These are phyloP conservation scores for Discostella stelligera DNA, from an alignment of 352 stramenopile species.

Conservation along the genomic window DNA sequence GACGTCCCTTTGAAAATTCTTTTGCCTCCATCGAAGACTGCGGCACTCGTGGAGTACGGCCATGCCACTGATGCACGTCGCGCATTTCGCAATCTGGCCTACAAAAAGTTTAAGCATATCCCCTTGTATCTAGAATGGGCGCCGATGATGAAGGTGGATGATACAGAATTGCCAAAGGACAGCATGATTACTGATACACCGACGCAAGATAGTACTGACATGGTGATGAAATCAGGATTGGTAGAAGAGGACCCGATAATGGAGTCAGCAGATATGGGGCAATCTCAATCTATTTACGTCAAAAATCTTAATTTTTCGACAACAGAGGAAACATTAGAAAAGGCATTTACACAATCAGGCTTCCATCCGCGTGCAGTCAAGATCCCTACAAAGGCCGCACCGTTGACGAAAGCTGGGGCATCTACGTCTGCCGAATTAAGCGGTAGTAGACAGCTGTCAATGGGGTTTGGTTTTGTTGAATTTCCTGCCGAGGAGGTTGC, in stretches of 20 bases:
- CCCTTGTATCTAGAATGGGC: conserved; percentile 99
- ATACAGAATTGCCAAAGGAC: conserved; percentile 22
- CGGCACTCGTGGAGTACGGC: conserved; percentile 95
- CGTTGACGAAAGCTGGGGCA: conserved; percentile 45
- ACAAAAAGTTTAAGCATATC: conserved; percentile 97
- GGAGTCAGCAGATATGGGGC: conserved; percentile 84
- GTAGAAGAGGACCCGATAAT: conserved; percentile 43
- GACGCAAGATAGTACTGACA: conserved; percentile 18
- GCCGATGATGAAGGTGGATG: conserved; percentile 65
- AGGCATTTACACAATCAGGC: conserved; percentile 65
- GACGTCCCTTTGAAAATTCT: conserved; percentile 75
- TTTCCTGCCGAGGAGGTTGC: conserved; percentile 88
- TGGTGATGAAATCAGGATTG: conserved; percentile 35
- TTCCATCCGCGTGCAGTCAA: conserved; percentile 62
- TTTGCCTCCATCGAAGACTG: conserved; percentile 90
- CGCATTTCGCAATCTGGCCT: conserved; percentile 96
- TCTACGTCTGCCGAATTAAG: conserved; percentile 11
- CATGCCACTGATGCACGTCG: conserved; percentile 92
- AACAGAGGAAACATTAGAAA: conserved; percentile 86
- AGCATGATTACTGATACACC: conserved; percentile 14
- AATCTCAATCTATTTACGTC: conserved; percentile 88
- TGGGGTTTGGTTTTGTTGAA: conserved; percentile 99
- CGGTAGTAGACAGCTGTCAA: conserved; percentile 83
- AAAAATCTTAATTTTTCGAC: conserved; percentile 99
- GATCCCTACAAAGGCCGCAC: conserved; percentile 74